These are phyloP conservation scores for Cucurbita moschata DNA, from an alignment of 306 rosid genomes.

Conservation along the genomic window DNA sequence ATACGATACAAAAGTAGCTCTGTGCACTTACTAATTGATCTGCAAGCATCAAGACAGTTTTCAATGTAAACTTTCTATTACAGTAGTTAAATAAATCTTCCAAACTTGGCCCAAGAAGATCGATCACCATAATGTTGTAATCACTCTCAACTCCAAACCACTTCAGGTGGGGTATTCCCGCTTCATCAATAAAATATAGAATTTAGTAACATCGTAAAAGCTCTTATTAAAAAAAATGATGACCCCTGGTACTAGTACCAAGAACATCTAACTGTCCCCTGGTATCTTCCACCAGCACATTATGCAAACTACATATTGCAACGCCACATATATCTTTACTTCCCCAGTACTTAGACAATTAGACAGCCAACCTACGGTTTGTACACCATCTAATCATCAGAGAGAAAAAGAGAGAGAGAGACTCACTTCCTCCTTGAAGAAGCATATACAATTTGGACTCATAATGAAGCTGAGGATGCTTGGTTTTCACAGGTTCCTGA, in stretches of 20 bases:
- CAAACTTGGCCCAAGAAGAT: constrained; percentile 98
- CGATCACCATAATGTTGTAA: constrained; percentile 90
- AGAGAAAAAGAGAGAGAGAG: constrained; percentile 4
- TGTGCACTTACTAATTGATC: constrained; percentile 76
- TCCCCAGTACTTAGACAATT: not conserved
- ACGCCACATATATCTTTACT: not conserved
- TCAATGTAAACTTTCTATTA: constrained; percentile 74
- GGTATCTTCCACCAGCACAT: not conserved
- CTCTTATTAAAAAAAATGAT: not conserved
- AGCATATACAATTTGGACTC: constrained; percentile 96
- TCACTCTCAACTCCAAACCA: constrained; percentile 99
- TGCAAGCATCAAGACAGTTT: constrained; percentile 94
- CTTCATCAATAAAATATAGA: constrained; percentile 32
- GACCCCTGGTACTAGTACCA: not conserved
- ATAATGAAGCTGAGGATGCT: constrained; percentile 98
- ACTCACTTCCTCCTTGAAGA: constrained; percentile 99
- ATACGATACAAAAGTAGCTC: constrained; percentile 6
- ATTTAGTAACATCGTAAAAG: constrained; percentile 17
- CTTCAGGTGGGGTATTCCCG: constrained; percentile 96
- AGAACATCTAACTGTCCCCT: not conserved
- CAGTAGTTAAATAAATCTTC: constrained; percentile 97
- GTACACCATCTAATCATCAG: not conserved
- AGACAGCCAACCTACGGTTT: not conserved
- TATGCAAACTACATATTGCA: not conserved
- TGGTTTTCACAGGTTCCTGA: constrained; percentile 90